Conservation (phyloP, 176 grass and related monocot species). For the Melocanna baccifera region DNA sequence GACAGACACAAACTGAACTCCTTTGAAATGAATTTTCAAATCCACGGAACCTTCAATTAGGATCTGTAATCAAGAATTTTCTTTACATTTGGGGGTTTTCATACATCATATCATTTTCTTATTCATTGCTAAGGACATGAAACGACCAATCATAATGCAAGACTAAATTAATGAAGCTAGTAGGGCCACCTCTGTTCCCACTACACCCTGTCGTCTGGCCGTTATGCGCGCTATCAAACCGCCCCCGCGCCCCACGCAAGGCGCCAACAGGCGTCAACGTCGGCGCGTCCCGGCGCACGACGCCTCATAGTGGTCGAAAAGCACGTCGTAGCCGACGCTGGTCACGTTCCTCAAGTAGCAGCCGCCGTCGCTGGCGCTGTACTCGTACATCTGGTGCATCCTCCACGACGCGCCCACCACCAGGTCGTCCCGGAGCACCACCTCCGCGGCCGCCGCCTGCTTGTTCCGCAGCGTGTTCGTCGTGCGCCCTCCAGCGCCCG, state of each 20-base stretch:
- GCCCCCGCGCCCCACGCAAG: not conserved
- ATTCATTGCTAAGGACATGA: constrained; percentile 31
- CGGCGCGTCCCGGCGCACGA: constrained; percentile 35
- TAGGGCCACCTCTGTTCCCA: constrained; percentile 12
- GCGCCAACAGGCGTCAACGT: constrained; percentile 39
- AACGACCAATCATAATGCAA: constrained; percentile 19
- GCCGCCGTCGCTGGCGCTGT: constrained; percentile 63
- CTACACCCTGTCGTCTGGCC: constrained; percentile 26
- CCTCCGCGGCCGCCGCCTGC: constrained; percentile 61
- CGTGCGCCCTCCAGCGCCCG: not conserved
- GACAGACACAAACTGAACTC: not conserved
- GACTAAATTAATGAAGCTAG: not conserved
- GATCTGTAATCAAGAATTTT: not conserved
- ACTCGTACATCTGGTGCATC: constrained; percentile 76
- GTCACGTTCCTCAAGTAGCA: constrained; percentile 76
- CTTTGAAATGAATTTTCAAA: not conserved
- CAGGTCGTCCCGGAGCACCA: constrained; percentile 72
- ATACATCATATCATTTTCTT: constrained; percentile 35
- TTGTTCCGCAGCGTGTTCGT: constrained; percentile 59
- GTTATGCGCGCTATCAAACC: constrained; percentile 25
- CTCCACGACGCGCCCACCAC: constrained; percentile 54
- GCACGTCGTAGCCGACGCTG: constrained; percentile 65
- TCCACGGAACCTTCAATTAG: not conserved
- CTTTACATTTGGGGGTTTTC: constrained; percentile 15
- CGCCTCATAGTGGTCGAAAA: constrained; percentile 51